Base-by-base conservation (phyloP, 2,329 filamentous ascomycete species). In the Pestalotiopsis sp. region DNA sequence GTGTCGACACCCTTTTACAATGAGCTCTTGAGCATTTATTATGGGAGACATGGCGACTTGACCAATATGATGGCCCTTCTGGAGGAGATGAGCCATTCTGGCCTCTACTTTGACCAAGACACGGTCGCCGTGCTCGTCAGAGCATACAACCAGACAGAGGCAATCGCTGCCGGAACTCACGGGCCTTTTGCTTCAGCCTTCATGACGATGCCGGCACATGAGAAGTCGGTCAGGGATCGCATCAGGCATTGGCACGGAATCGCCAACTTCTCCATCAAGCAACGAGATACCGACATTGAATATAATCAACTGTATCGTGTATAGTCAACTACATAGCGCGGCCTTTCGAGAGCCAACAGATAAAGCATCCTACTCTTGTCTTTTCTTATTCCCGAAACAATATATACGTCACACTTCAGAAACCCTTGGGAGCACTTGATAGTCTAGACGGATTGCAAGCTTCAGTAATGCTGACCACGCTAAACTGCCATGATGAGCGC, bases 1-100 rank as follows among this genome's bases (percentile, higher is more conserved):
- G 90, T 89, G 5, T 90, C 90, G 20, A 92, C 91, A 0, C 82
- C 86, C 0, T 87, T 95, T 57, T 95, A 93, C 82, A 90, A 92
- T 75, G 84, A 88, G 63, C 84, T 94, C 41, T 83, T 93, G 27
- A 79, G 83, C 14, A 85, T 91, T 25, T 83, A 89, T 67, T 93
- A 91, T 88, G 78, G 81, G 41, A 86, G 88, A 12, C 87, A 88
- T 71, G 85, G 88, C 25, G 89, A 93, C 73, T 82, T 89, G 2
- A 71, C 75, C 3, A 83, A 83, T 1, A 86, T 92, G 27, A 79
- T 89, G 64, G 80, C 84, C 4, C 77, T 91, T 1, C 80, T 93
- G 4, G 82, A 86, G 57, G 91, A 93, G 79, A 93, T 93, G 91
- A 85, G 87, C 56, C 82, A 86, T 41, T 85, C 86, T 1, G 90